Percentiles rank a stretch among this genome's conserved stretches.
These are phyloP conservation scores for Gomphus sp. DNA, from an alignment of 1,284 basidiomycete species.

Conservation along the genomic window DNA sequence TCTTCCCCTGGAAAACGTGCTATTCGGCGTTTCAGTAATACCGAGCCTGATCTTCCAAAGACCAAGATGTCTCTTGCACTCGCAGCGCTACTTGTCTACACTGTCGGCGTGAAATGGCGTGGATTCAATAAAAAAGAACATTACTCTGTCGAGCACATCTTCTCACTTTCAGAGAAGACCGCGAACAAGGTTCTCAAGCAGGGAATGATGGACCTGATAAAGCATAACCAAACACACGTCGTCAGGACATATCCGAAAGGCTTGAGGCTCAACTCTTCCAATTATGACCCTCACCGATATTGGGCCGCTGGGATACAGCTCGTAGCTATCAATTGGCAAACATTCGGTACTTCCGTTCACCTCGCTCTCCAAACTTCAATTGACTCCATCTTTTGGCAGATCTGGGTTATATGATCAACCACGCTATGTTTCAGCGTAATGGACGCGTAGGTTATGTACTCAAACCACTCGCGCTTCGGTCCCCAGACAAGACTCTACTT, in stretches of 20 bases:
- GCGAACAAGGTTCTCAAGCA: conserved; percentile 59
- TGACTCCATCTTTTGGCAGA: conserved; percentile 35
- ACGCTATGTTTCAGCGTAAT: conserved; percentile 90
- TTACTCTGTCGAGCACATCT: conserved; percentile 86
- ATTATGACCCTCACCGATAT: conserved; percentile 84
- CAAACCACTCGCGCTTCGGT: conserved; percentile 76
- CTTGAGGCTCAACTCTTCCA: conserved; percentile 72
- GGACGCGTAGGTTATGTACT: conserved; percentile 84
- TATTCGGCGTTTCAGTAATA: conserved; percentile 14
- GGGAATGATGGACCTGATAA: conserved; percentile 68
- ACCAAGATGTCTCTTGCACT: conserved; percentile 69
- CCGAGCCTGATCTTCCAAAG: conserved; percentile 11
- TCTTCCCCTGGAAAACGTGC: conserved; percentile 10
- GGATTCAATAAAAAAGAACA: conserved; percentile 86
- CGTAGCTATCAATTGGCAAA: conserved; percentile 99
- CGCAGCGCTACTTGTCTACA: conserved; percentile 81
- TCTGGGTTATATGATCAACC: conserved; percentile 83
- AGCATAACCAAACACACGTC: conserved; percentile 82
- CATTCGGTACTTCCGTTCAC: conserved; percentile 53
- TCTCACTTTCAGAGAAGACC: conserved; percentile 88
- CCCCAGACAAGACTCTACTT: conserved; percentile 53
- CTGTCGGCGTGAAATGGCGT: conserved; percentile 90
- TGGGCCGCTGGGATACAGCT: conserved; percentile 91
- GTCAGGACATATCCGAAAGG: conserved; percentile 90
- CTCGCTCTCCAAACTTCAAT: neutral